A percentile compares a stretch with the other conserved stretches of the same genome.
Evolutionary conservation across 495 filamentous ascomycete species (phyloP).

Genomic region (Trichoderma virens): DNA sequence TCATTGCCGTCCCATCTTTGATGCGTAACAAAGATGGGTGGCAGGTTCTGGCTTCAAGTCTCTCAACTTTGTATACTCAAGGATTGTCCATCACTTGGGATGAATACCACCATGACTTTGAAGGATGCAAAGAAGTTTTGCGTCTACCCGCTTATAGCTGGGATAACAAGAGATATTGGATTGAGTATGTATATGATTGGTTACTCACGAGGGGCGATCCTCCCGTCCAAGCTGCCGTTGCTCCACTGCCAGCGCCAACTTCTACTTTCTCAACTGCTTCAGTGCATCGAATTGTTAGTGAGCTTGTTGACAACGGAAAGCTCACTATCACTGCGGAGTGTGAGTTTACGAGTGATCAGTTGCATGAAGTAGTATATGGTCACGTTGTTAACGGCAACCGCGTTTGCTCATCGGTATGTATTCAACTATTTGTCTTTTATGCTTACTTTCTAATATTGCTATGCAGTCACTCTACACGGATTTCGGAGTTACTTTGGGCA

Average conservation of each 20-base stretch:
- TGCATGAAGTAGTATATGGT: not conserved
- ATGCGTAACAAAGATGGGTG: constrained; percentile 50
- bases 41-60: constrained; percentile 52
- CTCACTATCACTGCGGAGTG: not conserved
- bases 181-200: not conserved
- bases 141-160: constrained; percentile 68
- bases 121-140: constrained; percentile 50
- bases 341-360: not conserved
- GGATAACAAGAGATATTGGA: constrained; percentile 82
- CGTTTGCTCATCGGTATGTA: not conserved
- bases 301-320: not conserved
- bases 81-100: constrained; percentile 66
- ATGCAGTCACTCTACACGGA: not conserved
- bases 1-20: constrained; percentile 39
- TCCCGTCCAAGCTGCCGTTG: not conserved
- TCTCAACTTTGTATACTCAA: constrained; percentile 53
- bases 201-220: not conserved
- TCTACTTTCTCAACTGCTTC: not conserved
- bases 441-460: not conserved
- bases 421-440: not conserved
- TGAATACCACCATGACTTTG: constrained; percentile 71
- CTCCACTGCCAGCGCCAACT: not conserved
- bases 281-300: not conserved
- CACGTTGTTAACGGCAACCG: not conserved
- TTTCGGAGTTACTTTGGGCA: not conserved